These are phyloP conservation scores for Casuarina glauca DNA, from an alignment of 306 rosid species.

Conservation along the genomic window DNA sequence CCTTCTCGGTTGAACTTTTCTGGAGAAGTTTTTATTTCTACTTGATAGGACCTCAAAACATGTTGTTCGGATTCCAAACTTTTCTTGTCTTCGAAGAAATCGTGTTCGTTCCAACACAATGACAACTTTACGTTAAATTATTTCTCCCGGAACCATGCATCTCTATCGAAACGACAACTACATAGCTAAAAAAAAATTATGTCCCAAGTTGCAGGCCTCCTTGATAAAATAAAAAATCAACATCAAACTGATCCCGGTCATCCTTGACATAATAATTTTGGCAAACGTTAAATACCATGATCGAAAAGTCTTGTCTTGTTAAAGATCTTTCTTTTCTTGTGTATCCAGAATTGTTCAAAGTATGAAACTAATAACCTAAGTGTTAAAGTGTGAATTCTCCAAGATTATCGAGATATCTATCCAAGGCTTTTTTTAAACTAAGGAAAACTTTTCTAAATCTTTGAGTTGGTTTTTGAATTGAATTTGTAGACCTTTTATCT, in stretches of 20 bases:
- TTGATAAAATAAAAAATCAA: constrained; percentile 36
- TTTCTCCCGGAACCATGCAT: not conserved
- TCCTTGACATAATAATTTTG: constrained; percentile 4
- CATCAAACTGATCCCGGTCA: constrained; percentile 21
- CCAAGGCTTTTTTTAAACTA: not conserved
- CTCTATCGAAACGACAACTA: constrained; percentile 14
- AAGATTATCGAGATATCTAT: not conserved
- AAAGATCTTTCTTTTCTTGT: not conserved
- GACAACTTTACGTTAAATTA: too few species aligned
- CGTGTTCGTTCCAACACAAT: too few species aligned
- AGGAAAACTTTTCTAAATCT: too few species aligned
- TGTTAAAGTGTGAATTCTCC: constrained; percentile 11
- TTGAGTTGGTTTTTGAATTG: too few species aligned
- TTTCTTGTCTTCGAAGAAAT: not conserved
- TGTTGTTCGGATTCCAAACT: not conserved
- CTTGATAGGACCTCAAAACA: not conserved
- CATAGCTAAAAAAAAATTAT: not conserved
- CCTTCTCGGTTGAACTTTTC: constrained; percentile 1
- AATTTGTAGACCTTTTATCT: too few species aligned
- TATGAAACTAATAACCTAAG: not conserved
- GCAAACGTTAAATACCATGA: not conserved
- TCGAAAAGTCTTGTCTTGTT: too few species aligned
- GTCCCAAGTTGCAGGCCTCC: constrained; percentile 25
- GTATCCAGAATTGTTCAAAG: too few species aligned
- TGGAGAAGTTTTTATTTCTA: not conserved